These are phyloP conservation scores for Sarcodon sp. DNA, from an alignment of 768 basidiomycete species.

Conservation along the genomic window DNA sequence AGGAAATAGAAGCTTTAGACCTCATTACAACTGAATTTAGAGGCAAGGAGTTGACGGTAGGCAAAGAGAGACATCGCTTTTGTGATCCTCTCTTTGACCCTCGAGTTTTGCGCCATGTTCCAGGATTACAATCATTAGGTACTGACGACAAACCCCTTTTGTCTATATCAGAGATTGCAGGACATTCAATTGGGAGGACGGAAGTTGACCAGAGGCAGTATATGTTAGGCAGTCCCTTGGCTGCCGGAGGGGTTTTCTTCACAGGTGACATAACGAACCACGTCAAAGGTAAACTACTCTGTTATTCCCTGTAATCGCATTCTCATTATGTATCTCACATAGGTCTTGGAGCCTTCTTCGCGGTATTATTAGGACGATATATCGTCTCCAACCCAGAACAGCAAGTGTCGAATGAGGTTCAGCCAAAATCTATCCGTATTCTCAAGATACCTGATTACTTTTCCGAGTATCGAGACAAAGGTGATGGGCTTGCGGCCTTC, in stretches of 20 bases:
- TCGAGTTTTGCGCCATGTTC: slow-evolving; percentile 27
- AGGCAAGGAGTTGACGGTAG: slow-evolving; percentile 59
- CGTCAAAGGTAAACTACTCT: slow-evolving; percentile 45
- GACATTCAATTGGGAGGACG: slow-evolving; percentile 42
- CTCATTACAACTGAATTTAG: slow-evolving; percentile 67
- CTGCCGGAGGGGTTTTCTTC: slow-evolving; percentile 59
- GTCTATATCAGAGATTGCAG: slow-evolving; percentile 31
- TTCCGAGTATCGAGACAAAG: slow-evolving; percentile 78
- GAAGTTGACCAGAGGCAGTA: slow-evolving; percentile 58
- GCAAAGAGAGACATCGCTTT: slow-evolving; percentile 82
- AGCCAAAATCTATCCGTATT: slow-evolving; percentile 50
- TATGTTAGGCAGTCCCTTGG: slow-evolving; percentile 17
- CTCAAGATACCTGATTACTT: slow-evolving; percentile 80
- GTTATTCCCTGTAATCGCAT: slow-evolving; percentile 1
- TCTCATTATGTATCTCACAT: not conserved
- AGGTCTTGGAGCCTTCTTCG: slow-evolving; percentile 39
- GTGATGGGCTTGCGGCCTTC: slow-evolving; percentile 72
- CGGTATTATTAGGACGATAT: slow-evolving; percentile 56
- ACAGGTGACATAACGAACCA: slow-evolving; percentile 65
- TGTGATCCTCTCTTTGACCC: slow-evolving; percentile 86
- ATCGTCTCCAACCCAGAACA: slow-evolving; percentile 44
- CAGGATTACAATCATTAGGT: slow-evolving; percentile 4
- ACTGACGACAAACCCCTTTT: slow-evolving; percentile 3
- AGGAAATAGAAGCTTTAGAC: slow-evolving; percentile 76
- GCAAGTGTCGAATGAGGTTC: slow-evolving; percentile 47